phyloP scores from a whole-genome alignment of 83 land plant genomes.

The Picea abies region DNA sequence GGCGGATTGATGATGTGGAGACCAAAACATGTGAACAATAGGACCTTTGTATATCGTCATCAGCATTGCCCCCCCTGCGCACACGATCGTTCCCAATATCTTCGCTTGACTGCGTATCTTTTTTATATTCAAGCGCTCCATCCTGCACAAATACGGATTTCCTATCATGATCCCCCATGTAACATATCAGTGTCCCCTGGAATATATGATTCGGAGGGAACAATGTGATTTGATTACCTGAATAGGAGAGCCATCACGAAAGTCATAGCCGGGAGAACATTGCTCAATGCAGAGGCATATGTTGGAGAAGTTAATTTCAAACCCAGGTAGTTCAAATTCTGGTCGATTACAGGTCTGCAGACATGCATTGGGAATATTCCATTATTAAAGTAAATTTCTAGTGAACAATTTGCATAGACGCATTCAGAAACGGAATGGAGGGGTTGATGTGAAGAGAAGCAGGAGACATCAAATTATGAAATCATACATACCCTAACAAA shows the following conservation, averaged over 20 bases:
- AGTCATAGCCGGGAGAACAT: slow-evolving; percentile 59
- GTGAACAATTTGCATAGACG: no score
- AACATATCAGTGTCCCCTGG: slow-evolving; percentile 20
- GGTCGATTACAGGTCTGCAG: slow-evolving; percentile 57
- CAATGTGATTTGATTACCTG: slow-evolving; percentile 24
- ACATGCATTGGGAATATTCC: no score
- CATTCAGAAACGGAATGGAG: no score
- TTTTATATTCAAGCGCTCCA: slow-evolving; percentile 35
- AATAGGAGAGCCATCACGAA: slow-evolving; percentile 49
- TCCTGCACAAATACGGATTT: slow-evolving; percentile 10
- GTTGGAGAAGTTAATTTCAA: slow-evolving; percentile 56
- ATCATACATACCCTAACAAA: slow-evolving; percentile 18
- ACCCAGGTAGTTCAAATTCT: slow-evolving; percentile 55
- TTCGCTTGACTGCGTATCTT: slow-evolving; percentile 31
- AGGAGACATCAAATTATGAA: no score
- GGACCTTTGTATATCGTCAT: slow-evolving; percentile 34
- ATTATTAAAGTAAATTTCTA: no score
- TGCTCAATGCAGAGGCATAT: slow-evolving; percentile 51
- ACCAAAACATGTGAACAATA: slow-evolving; percentile 7
- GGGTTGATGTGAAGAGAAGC: no score
- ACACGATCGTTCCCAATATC: slow-evolving; percentile 33
- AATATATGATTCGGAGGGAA: slow-evolving; percentile 24
- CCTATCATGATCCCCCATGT: no score
- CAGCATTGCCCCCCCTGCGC: slow-evolving; percentile 39
- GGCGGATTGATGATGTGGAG: not conserved